These are phyloP conservation scores for Talaromyces nanjingensis DNA, from an alignment of 495 filamentous ascomycete species.

Conservation along the genomic window DNA sequence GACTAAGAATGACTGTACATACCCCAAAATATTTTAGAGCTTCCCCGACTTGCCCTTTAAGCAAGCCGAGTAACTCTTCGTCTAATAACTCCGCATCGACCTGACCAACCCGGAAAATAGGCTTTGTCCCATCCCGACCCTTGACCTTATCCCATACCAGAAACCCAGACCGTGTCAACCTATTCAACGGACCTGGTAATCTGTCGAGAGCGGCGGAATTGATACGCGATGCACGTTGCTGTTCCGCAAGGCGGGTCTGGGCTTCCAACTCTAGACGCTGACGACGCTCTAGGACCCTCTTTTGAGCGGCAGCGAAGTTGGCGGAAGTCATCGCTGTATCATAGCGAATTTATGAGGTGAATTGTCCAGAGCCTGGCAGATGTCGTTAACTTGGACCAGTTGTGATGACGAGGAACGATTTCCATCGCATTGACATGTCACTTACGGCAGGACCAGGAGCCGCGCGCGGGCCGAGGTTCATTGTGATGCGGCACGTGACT, in stretches of 20 bases:
- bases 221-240: conserved; percentile 51
- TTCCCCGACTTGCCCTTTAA: conserved; percentile 83
- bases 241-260: conserved; percentile 47
- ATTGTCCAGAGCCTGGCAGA: not conserved
- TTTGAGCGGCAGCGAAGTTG: conserved; percentile 79
- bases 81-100: conserved; percentile 94
- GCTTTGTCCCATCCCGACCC: conserved; percentile 70
- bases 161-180: conserved; percentile 48
- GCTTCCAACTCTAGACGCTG: conserved; percentile 59
- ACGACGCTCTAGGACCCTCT: conserved; percentile 73
- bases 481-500: not conserved
- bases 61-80: conserved; percentile 79
- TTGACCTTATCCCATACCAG: conserved; percentile 63
- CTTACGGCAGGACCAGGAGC: not conserved
- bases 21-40: conserved; percentile 82
- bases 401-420: not conserved
- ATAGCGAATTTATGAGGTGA: conserved; percentile 15
- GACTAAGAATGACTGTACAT: conserved; percentile 21
- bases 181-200: conserved; percentile 59
- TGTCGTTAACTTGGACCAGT: not conserved
- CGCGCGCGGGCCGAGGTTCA: not conserved
- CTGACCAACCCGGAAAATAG: conserved; percentile 90
- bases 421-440: not conserved
- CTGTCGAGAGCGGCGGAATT: conserved; percentile 43
- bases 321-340: conserved; percentile 58